Evolutionary conservation across 192 early-diverging fungal species (phyloP), one percentile per base, ranked within the genome.

Genomic region (Backusella tuberculispora): DNA sequence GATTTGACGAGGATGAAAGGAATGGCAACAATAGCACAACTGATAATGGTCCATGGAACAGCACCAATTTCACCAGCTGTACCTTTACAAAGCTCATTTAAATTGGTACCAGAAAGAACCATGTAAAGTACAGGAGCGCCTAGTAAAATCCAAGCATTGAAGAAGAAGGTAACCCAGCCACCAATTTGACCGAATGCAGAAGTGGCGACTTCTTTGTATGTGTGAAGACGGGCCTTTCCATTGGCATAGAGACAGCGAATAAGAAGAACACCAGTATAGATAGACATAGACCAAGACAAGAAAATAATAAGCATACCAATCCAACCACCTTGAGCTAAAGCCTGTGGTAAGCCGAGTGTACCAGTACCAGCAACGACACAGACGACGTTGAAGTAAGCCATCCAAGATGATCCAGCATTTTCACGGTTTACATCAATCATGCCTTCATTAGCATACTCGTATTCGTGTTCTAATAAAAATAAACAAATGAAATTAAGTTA

Each of bases 321-420:
- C 82, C 80, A 81, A 13, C 95, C 95, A 53, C 90, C 87, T 63
- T 89, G 80, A 19, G 79, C 87, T n/a, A 96, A 83, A 9, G 94
- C 91, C 75, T 89, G 92, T 14, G 95, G 95, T 7, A 96, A 86
- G 76, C 95, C 94, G 21, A 95, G 87, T 21, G 93, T 88, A 26
- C 95, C 95, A 14, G 91, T 92, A 60, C 95, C 95, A 14, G 92
- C 91, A 48, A 91, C 83, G 15, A 90, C 84, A 78, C 91, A 92
- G 43, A 87, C 84, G 45, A 87, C 71, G 60, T 87, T 84, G 46
- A 83, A 81, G 46, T 82, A 81, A 10, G 83, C 83, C 21, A 66
- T n/a, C 15, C 66, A 47, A 14, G 71, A 53, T 44, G 71, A 69
- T 10, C 76, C 76, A 68, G 71, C 76, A 24, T 73, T 21, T 63